These are phyloP conservation scores for Tolypocladium sp. DNA, from an alignment of 2,329 filamentous ascomycete species.

Conservation along the genomic window DNA sequence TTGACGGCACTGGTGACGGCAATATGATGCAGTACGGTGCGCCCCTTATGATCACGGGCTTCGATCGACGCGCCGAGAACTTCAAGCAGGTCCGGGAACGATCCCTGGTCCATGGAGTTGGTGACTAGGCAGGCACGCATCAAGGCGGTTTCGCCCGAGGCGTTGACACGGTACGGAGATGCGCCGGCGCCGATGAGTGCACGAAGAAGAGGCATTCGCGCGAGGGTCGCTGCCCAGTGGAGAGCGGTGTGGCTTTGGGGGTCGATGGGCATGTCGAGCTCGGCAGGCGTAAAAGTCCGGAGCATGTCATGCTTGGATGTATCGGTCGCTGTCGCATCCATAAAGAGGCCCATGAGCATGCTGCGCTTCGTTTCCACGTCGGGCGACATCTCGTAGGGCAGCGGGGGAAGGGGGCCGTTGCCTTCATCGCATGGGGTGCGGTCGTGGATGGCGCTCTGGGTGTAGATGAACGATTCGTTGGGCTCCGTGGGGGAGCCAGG, in stretches of 20 bases:
- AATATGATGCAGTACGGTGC: conserved; percentile 93
- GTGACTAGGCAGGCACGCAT: conserved; percentile 90
- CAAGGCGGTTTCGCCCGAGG: conserved; percentile 80
- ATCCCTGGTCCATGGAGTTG: conserved; percentile 85
- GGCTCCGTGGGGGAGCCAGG: conserved; percentile 70
- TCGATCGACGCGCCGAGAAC: conserved; percentile 85
- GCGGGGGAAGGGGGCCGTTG: conserved; percentile 52
- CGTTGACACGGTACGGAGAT: conserved; percentile 80
- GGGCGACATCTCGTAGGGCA: conserved; percentile 50
- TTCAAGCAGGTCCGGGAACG: conserved; percentile 84
- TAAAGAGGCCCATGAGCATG: conserved; percentile 73
- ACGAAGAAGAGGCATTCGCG: conserved; percentile 72
- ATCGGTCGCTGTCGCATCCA: conserved; percentile 63
- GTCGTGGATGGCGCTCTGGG: conserved; percentile 37
- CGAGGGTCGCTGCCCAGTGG: conserved; percentile 92
- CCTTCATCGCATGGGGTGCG: conserved; percentile 36
- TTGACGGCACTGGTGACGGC: conserved; percentile 93
- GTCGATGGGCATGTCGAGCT: conserved; percentile 90
- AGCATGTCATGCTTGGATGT: conserved; percentile 69
- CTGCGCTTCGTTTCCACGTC: conserved; percentile 73
- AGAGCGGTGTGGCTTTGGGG: conserved; percentile 80
- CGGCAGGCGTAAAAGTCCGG: conserved; percentile 62
- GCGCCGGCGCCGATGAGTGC: conserved; percentile 77
- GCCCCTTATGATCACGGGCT: conserved; percentile 76
- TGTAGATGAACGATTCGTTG: conserved; percentile 70